A percentile compares a stretch with the other conserved stretches of the same genome.
Evolutionary conservation across 148 eudicot genomes (phyloP).

Genomic region (Fagopyrum esculentum): DNA sequence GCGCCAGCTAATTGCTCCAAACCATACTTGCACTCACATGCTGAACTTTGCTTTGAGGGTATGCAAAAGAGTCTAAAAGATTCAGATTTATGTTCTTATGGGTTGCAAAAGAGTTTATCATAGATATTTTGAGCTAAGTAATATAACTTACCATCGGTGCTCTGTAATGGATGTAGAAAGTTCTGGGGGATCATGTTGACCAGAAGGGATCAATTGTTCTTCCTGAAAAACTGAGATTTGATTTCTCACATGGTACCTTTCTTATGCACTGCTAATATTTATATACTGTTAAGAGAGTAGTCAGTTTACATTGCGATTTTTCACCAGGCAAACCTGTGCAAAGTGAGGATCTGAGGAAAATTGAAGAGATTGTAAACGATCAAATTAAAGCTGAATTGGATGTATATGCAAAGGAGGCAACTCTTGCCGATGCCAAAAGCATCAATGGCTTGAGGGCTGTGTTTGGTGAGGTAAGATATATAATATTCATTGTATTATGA

Average conservation of each 20-base stretch:
- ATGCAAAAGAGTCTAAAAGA: slow-evolving; percentile 6
- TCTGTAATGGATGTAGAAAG: slow-evolving; percentile 46
- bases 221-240: slow-evolving; percentile 91
- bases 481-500: not conserved
- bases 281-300: not conserved
- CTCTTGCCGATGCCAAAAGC: slow-evolving; percentile 72
- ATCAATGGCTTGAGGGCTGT: slow-evolving; percentile 91
- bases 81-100: not conserved
- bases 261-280: not conserved
- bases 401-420: slow-evolving; percentile 78
- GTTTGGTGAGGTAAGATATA: slow-evolving; percentile 76
- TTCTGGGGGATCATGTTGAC: slow-evolving; percentile 89
- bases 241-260: slow-evolving; percentile 82
- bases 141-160: not conserved
- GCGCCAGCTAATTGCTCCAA: slow-evolving; percentile 84
- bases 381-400: slow-evolving; percentile 81
- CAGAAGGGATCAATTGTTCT: slow-evolving; percentile 98
- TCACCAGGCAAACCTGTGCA: slow-evolving; percentile 81
- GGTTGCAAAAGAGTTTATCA: not conserved
- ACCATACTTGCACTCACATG: slow-evolving; percentile 99
- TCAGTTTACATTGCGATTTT: not conserved
- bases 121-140: not conserved
- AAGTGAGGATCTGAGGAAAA: slow-evolving; percentile 68
- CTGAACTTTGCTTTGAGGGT: slow-evolving; percentile 94
- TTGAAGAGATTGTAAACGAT: slow-evolving; percentile 79